Evolutionary conservation across 148 eudicot genomes (phyloP).

Genomic region (Fagopyrum homotropicum): DNA sequence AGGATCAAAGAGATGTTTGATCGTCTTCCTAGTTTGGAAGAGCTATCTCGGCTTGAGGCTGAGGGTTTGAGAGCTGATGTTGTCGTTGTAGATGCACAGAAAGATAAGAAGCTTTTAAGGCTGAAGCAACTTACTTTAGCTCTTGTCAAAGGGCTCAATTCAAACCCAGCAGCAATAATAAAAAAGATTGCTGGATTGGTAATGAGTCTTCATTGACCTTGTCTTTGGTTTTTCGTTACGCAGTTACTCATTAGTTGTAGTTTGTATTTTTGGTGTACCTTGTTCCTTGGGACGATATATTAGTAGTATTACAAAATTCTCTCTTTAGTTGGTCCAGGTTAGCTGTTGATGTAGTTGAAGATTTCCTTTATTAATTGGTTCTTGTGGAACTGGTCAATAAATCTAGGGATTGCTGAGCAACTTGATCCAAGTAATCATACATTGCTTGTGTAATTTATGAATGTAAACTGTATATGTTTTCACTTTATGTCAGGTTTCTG

Average conservation of each 20-base stretch:
- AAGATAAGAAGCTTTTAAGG: slow-evolving; percentile 85
- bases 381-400: not conserved
- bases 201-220: slow-evolving; percentile 18
- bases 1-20: slow-evolving; percentile 64
- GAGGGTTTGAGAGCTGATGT: slow-evolving; percentile 72
- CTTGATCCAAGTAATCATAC: not conserved
- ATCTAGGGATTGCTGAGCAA: not conserved
- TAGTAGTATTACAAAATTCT: not conserved
- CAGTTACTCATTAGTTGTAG: not conserved
- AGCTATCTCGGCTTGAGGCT: slow-evolving; percentile 60
- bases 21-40: slow-evolving; percentile 76
- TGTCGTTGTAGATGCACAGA: slow-evolving; percentile 74
- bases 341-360: not conserved
- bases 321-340: not conserved
- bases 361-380: not conserved
- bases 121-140: slow-evolving; percentile 70
- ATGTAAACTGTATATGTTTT: not conserved
- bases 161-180: slow-evolving; percentile 67
- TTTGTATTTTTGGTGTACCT: not conserved
- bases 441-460: not conserved
- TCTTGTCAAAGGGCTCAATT: slow-evolving; percentile 69
- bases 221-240: not conserved
- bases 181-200: slow-evolving; percentile 93
- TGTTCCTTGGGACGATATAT: not conserved
- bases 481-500: slow-evolving; percentile 49